phyloP scores from a whole-genome alignment of 176 grass and related monocot species.

The Dactylis glomerata region DNA sequence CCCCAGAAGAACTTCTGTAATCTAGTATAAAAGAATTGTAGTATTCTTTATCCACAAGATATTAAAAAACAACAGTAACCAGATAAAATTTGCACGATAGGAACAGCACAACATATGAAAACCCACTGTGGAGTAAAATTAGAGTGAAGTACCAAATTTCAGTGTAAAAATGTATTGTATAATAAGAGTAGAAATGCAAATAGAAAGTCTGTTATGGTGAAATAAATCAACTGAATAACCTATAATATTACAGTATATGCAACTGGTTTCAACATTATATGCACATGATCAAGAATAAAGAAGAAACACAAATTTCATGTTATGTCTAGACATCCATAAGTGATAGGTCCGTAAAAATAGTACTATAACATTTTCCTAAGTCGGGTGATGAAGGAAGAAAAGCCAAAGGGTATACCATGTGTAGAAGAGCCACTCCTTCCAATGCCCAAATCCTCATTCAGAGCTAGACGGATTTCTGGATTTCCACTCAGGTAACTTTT shows the following conservation, averaged over 20 bases:
- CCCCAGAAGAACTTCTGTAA: slow-evolving; percentile 90
- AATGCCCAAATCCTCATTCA: slow-evolving; percentile 96
- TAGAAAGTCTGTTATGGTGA: neutral
- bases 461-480: slow-evolving; percentile 95
- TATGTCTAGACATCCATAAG: neutral
- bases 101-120: neutral
- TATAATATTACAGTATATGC: neutral
- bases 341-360: neutral
- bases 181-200: slow-evolving; percentile 6
- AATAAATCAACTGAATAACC: neutral
- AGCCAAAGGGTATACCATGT: slow-evolving; percentile 47
- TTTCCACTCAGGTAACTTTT: slow-evolving; percentile 98
- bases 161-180: neutral
- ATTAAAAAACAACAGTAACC: neutral
- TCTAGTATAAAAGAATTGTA: slow-evolving; percentile 40
- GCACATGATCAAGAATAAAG: neutral
- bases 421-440: slow-evolving; percentile 73
- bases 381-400: neutral
- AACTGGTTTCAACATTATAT: neutral
- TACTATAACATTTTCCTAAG: neutral
- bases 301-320: neutral
- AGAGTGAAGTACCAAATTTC: neutral
- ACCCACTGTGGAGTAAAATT: neutral
- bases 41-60: slow-evolving; percentile 9
- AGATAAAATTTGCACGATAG: neutral